A percentile compares a stretch with the other conserved stretches of the same genome.
Evolutionary conservation across 805 yeast genomes (phyloP).

Genomic region (Lipomyces sp.): DNA sequence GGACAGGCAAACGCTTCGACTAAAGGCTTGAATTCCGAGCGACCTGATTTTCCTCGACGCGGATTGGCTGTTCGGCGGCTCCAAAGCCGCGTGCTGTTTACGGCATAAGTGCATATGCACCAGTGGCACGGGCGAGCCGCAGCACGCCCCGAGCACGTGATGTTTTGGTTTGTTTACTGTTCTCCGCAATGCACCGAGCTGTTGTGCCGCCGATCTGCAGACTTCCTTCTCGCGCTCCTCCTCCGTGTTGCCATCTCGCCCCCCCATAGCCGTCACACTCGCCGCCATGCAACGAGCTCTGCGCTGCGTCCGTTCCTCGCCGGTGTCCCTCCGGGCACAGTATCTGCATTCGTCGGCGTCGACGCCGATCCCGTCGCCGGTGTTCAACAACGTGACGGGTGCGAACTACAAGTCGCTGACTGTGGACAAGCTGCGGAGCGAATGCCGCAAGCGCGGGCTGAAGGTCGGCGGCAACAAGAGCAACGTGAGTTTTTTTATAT

Average conservation of each 20-base stretch:
- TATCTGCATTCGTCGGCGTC: conserved; percentile 28
- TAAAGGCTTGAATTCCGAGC: too few species aligned
- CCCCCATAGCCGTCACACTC: too few species aligned
- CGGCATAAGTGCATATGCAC: too few species aligned
- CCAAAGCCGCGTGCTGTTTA: too few species aligned
- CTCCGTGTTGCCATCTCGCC: too few species aligned
- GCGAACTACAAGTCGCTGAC: conserved; percentile 23
- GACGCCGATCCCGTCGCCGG: conserved; percentile 26
- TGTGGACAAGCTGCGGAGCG: conserved; percentile 24
- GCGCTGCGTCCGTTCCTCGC: conserved; percentile 24
- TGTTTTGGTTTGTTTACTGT: too few species aligned
- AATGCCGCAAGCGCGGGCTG: conserved; percentile 29
- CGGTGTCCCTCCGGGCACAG: conserved; percentile 24
- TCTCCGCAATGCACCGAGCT: too few species aligned
- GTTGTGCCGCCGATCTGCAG: too few species aligned
- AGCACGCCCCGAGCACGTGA: too few species aligned
- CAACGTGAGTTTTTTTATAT: conserved; percentile 5
- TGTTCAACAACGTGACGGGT: conserved; percentile 19
- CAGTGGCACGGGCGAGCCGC: too few species aligned
- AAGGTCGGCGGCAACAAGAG: conserved; percentile 30
- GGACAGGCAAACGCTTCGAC: too few species aligned
- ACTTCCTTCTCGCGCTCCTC: too few species aligned
- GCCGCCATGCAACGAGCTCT: conserved; percentile 21
- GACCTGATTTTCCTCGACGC: not conserved
- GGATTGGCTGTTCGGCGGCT: not conserved